A percentile compares a stretch with the other conserved stretches of the same genome.
These are phyloP conservation scores for Botryosphaeria dothidea DNA, from an alignment of 2,329 filamentous ascomycete genomes.

Conservation along the genomic window DNA sequence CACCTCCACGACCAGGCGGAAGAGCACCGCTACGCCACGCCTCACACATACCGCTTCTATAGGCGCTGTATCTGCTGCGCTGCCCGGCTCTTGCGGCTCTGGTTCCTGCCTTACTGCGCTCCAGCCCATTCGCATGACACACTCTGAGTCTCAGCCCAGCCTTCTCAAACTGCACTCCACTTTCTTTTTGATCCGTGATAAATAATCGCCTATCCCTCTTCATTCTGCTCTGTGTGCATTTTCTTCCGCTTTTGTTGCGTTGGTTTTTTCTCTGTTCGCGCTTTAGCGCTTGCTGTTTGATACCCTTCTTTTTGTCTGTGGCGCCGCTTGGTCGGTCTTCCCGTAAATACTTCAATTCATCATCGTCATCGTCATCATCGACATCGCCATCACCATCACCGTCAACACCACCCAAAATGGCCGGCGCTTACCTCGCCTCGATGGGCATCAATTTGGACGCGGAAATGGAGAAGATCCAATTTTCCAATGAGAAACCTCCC, in stretches of 20 bases:
- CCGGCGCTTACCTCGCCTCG: constrained; percentile 16
- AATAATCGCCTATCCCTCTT: background rate
- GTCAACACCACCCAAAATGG: constrained; percentile 9
- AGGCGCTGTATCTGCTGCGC: background rate
- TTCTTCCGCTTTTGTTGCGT: background rate
- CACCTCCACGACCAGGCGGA: background rate
- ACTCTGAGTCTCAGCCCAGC: constrained; percentile 1
- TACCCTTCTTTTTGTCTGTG: background rate
- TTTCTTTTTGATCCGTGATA: background rate
- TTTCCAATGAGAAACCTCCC: constrained; percentile 16
- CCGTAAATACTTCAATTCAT: background rate
- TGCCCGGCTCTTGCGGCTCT: background rate
- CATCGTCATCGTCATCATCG: background rate
- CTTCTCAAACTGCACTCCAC: constrained; percentile 7
- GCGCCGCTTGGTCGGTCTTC: constrained; percentile 1
- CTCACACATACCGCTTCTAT: background rate
- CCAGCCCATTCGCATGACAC: background rate
- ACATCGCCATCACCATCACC: background rate
- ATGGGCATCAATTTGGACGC: constrained; percentile 34
- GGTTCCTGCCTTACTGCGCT: background rate
- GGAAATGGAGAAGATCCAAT: constrained; percentile 33
- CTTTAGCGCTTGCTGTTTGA: constrained; percentile 6
- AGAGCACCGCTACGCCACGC: background rate
- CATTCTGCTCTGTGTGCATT: background rate
- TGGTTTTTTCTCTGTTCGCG: background rate